These are phyloP conservation scores for Ceratobasidium sp. DNA, from an alignment of 1,284 basidiomycete species.

Conservation along the genomic window DNA sequence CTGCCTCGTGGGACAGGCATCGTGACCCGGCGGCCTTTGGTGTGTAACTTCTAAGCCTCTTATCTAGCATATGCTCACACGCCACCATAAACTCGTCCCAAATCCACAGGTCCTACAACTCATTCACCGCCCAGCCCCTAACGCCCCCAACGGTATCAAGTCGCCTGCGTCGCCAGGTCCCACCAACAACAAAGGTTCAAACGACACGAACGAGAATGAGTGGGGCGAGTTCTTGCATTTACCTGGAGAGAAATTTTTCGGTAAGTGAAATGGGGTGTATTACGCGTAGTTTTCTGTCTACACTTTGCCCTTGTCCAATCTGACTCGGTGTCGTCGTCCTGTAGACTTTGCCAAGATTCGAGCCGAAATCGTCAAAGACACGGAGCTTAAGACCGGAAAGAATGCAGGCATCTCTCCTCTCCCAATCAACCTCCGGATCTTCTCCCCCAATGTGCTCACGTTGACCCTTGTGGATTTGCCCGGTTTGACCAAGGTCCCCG, in stretches of 20 bases:
- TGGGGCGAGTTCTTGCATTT: constrained; percentile 99
- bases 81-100: not conserved
- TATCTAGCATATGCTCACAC: constrained; percentile 49
- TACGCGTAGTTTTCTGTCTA: not conserved
- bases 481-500: constrained; percentile 95
- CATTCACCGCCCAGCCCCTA: constrained; percentile 77
- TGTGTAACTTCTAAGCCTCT: constrained; percentile 54
- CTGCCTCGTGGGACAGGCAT: constrained; percentile 97
- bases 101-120: constrained; percentile 84
- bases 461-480: constrained; percentile 97
- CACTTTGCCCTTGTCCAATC: constrained; percentile 3
- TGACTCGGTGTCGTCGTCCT: not conserved
- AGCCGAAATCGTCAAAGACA: constrained; percentile 95
- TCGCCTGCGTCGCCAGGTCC: constrained; percentile 50
- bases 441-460: constrained; percentile 95
- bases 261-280: not conserved
- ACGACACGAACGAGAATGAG: constrained; percentile 87
- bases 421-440: constrained; percentile 97
- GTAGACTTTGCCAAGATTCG: constrained; percentile 94
- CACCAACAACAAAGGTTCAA: constrained; percentile 65
- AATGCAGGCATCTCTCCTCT: constrained; percentile 71
- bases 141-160: constrained; percentile 56
- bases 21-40: constrained; percentile 93
- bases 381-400: constrained; percentile 96
- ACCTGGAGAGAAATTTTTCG: constrained; percentile 93